Evolutionary conservation across 139 green algal genomes (phyloP).

Genomic region (Penium margaritaceum): DNA sequence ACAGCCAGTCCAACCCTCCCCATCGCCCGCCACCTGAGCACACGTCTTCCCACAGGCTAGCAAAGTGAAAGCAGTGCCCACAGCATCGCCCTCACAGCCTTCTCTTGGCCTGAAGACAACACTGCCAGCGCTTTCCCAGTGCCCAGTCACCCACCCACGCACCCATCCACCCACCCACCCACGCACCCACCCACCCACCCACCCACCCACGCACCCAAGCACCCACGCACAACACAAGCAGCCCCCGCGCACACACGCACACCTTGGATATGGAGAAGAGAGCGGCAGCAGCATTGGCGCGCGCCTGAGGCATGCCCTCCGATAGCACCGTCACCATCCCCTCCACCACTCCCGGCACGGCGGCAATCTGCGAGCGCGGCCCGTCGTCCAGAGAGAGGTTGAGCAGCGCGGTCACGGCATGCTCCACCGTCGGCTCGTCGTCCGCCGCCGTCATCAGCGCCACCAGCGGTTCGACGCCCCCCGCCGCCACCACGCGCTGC

Average conservation of each 20-base stretch:
- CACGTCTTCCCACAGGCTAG: too few relatives aligned
- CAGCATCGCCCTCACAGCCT: too few relatives aligned
- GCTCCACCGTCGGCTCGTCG: not conserved
- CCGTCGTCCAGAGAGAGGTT: not conserved
- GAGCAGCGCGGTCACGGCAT: not conserved
- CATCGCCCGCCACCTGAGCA: too few relatives aligned
- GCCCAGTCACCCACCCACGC: too few relatives aligned
- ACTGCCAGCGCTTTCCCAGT: too few relatives aligned
- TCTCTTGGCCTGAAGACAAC: too few relatives aligned
- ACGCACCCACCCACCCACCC: too few relatives aligned
- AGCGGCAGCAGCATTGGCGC: conserved; percentile 8
- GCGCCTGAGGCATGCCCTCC: not conserved
- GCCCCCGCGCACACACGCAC: not conserved
- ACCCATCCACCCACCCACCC: too few relatives aligned
- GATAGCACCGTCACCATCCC: conserved; percentile 2
- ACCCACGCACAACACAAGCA: too few relatives aligned
- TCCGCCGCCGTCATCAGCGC: not conserved
- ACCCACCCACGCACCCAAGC: too few relatives aligned
- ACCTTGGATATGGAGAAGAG: conserved; percentile 3
- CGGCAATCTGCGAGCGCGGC: not conserved
- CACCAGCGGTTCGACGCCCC: not conserved
- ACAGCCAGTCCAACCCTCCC: too few relatives aligned
- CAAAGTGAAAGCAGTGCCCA: too few relatives aligned
- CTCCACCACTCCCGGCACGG: not conserved
- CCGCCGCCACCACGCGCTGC: conserved; percentile 2